Evolutionary conservation across 2,329 filamentous ascomycete species (phyloP).

Genomic region (Didymosphaeria variabile): DNA sequence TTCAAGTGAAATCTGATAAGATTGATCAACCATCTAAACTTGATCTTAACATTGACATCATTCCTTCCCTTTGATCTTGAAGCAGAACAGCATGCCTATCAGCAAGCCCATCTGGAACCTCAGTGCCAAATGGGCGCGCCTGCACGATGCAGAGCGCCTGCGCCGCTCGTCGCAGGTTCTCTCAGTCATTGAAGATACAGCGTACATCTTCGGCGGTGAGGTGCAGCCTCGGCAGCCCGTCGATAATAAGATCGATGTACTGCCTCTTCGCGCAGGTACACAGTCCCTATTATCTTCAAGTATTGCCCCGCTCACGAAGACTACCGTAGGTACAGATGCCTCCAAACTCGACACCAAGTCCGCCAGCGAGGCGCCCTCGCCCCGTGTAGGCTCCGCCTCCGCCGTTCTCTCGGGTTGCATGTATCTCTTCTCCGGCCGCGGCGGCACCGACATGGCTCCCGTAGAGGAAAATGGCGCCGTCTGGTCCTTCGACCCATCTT

Average conservation of each 20-base stretch:
- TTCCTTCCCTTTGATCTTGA: background rate
- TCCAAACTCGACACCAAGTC: conserved; percentile 35
- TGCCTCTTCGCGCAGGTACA: conserved; percentile 57
- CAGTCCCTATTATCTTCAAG: no score
- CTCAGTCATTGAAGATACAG: conserved; percentile 65
- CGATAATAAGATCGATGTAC: conserved; percentile 75
- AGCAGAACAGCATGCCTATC: conserved; percentile 32
- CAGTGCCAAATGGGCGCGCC: conserved; percentile 49
- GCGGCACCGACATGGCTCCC: conserved; percentile 72
- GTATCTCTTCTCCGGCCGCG: conserved; percentile 83
- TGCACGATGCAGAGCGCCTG: conserved; percentile 54
- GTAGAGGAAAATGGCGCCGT: conserved; percentile 78
- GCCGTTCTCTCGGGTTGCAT: conserved; percentile 74
- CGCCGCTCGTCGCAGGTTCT: conserved; percentile 79
- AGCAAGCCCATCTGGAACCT: conserved; percentile 35
- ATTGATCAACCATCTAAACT: background rate
- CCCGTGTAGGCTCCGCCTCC: conserved; percentile 78
- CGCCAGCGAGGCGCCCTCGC: conserved; percentile 62
- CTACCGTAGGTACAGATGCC: conserved; percentile 54
- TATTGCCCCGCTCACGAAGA: conserved; percentile 29
- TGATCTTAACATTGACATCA: conserved; percentile 1
- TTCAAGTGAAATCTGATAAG: background rate
- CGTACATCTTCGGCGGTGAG: conserved; percentile 82
- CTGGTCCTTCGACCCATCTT: conserved; percentile 77
- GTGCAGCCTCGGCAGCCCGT: conserved; percentile 70